Base-by-base conservation (phyloP, 2,329 filamentous ascomycete species). In the Aspergillus brasiliensis region DNA sequence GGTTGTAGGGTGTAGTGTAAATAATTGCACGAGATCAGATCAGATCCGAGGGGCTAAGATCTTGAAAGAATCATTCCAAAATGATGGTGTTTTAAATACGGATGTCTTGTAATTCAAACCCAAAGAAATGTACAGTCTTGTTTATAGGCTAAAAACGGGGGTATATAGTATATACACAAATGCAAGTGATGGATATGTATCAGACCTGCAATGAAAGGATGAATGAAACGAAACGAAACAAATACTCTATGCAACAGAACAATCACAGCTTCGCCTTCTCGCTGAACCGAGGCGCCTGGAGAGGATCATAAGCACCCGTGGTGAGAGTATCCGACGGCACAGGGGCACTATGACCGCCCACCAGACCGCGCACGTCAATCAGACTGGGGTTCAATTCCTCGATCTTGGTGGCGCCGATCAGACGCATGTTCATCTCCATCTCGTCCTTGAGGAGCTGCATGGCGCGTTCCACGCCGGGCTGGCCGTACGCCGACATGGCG, bases 361-460 rank as follows among this genome's bases (percentile, higher is more conserved):
- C 53, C 67, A 97, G 73, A 2, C 89, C 91, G 62, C 90, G 82
- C 0, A 86, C 85, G 73, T 99, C 95, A 19, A 99, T 76, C 75
- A 99, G 79, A 25, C 87, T 88, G 0, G 93, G 89, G 63, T 90
- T 91, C 63, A 99, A 79, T 67, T 99, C 88, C 37, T 87, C 86
- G 31, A 99, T 77, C 61, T 79, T 88, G 19, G 83, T 85, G 60
- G 88, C 91, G 8, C 95, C 95, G 67, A 99, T 92, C 64, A 99
- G 81, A 6, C 95, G 87, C 95, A 99, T 98, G 73, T 94, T 95
- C 94, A 98, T 98, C 81, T 96, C 92, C 86, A 99, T 91, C 83
- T 99, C 95, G 71, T 98, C 95, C 80, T 91, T 92, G 67, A 97
- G 84, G 60, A 97, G 80, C 77, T 92, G 90, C 90, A 98, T 97